phyloP scores from a whole-genome alignment of 331 rosid genomes.

The Phaseolus coccineus region DNA sequence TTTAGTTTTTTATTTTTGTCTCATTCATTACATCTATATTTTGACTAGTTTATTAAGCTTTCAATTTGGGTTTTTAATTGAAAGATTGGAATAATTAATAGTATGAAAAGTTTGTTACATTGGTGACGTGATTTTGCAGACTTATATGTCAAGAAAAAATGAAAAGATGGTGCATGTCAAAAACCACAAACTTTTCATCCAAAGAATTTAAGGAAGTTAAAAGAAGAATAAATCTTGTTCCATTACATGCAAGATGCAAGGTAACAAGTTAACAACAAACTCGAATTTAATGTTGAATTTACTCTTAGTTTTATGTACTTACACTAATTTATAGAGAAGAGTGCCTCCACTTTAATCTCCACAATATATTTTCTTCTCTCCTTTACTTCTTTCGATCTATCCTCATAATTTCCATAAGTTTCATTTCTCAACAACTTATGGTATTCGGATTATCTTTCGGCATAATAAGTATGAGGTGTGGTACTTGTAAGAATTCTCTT shows the following conservation, averaged over 20 bases:
- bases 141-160: slow-evolving; percentile 73
- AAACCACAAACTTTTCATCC: slow-evolving; percentile 52
- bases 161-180: slow-evolving; percentile 82
- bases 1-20: not conserved
- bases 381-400: no score
- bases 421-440: no score
- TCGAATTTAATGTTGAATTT: slow-evolving; percentile 1
- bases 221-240: slow-evolving; percentile 76
- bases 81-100: not conserved
- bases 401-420: no score
- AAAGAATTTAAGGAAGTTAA: slow-evolving; percentile 24
- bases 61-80: slow-evolving; percentile 21
- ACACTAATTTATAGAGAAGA: no score
- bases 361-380: no score
- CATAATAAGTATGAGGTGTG: no score
- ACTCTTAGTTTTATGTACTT: no score
- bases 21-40: no score
- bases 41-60: not conserved
- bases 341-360: no score
- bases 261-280: not conserved
- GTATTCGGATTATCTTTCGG: no score
- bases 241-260: slow-evolving; percentile 60
- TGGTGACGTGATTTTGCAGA: slow-evolving; percentile 49
- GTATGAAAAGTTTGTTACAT: no score
- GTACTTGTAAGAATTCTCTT: no score